Conservation (phyloP, 768 basidiomycete species). For the Tylopilus balloui region DNA sequence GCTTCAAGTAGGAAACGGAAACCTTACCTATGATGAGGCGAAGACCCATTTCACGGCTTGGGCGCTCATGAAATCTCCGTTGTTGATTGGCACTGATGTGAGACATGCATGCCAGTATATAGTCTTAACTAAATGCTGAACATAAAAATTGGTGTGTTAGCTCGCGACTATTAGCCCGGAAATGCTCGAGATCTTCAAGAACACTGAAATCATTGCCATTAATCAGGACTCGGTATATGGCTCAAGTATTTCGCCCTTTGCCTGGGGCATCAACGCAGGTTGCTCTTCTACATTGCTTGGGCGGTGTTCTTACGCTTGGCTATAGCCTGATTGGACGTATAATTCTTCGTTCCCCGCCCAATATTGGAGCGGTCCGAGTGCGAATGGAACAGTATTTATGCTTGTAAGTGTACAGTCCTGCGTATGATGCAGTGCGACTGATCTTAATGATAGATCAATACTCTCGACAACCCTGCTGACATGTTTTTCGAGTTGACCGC, state of each 20-base stretch:
- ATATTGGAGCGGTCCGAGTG: constrained; percentile 62
- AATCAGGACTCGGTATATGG: constrained; percentile 63
- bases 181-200: constrained; percentile 51
- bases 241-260: constrained; percentile 61
- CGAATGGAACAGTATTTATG: constrained; percentile 65
- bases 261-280: constrained; percentile 61
- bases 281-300: neutral
- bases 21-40: constrained; percentile 56
- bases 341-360: constrained; percentile 51
- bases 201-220: constrained; percentile 60
- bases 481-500: constrained; percentile 62
- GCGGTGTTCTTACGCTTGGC: neutral
- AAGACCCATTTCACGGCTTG: constrained; percentile 70
- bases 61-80: constrained; percentile 64
- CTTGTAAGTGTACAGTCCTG: constrained; percentile 37
- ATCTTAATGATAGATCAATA: constrained; percentile 45
- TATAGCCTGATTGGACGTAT: constrained; percentile 34
- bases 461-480: constrained; percentile 47
- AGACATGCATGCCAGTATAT: constrained; percentile 17
- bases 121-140: neutral
- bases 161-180: constrained; percentile 48
- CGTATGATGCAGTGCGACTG: neutral
- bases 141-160: constrained; percentile 25
- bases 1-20: constrained; percentile 63
- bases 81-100: constrained; percentile 59